Percentiles rank a stretch among this genome's conserved stretches.
phyloP scores from a whole-genome alignment of 1,284 basidiomycete species.

The Trichosporon sp. region DNA sequence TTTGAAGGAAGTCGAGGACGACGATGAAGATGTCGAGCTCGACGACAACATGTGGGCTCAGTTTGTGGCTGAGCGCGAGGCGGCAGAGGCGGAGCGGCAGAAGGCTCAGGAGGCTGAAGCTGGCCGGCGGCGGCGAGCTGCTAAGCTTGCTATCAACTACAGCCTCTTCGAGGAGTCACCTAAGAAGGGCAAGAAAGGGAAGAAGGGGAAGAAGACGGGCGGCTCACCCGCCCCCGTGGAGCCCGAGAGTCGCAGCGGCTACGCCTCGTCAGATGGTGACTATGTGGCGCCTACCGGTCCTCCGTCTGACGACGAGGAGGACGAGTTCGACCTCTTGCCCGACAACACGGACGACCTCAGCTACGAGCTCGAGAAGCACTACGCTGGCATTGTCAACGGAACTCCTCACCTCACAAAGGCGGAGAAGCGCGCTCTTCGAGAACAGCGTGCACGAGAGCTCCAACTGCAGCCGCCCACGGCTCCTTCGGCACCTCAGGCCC shows the following conservation, averaged over 20 bases:
- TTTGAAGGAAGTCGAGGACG: conserved; percentile 61
- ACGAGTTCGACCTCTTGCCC: background rate
- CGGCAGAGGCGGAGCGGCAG: background rate
- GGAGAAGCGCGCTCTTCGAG: background rate
- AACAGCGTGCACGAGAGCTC: background rate
- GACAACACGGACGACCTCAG: conserved; percentile 8
- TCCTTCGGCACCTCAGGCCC: background rate
- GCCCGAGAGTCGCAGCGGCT: background rate
- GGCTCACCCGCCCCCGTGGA: background rate
- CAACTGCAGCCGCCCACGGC: background rate
- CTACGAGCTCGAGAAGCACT: background rate
- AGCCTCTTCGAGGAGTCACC: background rate
- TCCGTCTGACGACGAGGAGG: background rate
- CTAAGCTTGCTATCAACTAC: conserved; percentile 7
- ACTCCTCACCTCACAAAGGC: background rate
- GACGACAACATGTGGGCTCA: conserved; percentile 63
- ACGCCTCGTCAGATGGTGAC: background rate
- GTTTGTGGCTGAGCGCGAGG: conserved; percentile 25
- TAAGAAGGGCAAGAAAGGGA: conserved; percentile 8
- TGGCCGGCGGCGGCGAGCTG: conserved; percentile 1
- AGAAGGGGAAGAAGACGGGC: background rate
- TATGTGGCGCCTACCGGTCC: background rate
- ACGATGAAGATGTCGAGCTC: conserved; percentile 49
- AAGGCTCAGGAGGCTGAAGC: background rate
- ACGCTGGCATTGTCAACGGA: background rate